phyloP scores from a whole-genome alignment of 2,329 filamentous ascomycete species.

The Epichloe uncinata region DNA sequence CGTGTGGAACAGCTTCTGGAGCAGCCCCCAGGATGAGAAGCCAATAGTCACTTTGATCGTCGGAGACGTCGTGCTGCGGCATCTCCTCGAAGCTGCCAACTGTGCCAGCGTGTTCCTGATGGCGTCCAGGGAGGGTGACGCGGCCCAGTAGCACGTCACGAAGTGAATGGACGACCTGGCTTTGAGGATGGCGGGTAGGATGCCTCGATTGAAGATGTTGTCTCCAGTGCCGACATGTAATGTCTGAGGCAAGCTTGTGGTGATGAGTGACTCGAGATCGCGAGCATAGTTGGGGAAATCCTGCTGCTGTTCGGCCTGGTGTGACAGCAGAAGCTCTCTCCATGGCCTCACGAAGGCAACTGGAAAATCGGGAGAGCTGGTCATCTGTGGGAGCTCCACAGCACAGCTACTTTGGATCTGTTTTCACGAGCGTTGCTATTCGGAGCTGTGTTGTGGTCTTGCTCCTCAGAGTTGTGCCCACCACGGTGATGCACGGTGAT shows the following conservation, averaged over 20 bases:
- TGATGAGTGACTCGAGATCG: conserved; percentile 33
- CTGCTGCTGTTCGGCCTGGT: conserved; percentile 19
- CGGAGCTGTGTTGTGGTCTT: too few relatives aligned
- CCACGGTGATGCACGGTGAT: too few relatives aligned
- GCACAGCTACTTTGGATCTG: too few relatives aligned
- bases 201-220: conserved; percentile 37
- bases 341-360: conserved; percentile 25
- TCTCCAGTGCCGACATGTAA: conserved; percentile 46
- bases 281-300: conserved; percentile 35
- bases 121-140: conserved; percentile 44
- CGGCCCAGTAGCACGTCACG: conserved; percentile 74
- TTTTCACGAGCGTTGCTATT: too few relatives aligned
- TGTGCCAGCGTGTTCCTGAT: conserved; percentile 43
- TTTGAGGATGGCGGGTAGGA: conserved; percentile 47
- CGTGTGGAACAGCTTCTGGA: conserved; percentile 65
- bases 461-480: too few relatives aligned
- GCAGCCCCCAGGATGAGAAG: conserved; percentile 59
- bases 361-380: conserved; percentile 16
- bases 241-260: conserved; percentile 30
- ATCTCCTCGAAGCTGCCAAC: conserved; percentile 36
- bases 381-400: neutral
- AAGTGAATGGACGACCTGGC: conserved; percentile 56
- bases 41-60: conserved; percentile 54
- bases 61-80: conserved; percentile 11
- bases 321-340: conserved; percentile 19